Conservation (phyloP, 768 basidiomycete species). For the Suillus weaverae region DNA sequence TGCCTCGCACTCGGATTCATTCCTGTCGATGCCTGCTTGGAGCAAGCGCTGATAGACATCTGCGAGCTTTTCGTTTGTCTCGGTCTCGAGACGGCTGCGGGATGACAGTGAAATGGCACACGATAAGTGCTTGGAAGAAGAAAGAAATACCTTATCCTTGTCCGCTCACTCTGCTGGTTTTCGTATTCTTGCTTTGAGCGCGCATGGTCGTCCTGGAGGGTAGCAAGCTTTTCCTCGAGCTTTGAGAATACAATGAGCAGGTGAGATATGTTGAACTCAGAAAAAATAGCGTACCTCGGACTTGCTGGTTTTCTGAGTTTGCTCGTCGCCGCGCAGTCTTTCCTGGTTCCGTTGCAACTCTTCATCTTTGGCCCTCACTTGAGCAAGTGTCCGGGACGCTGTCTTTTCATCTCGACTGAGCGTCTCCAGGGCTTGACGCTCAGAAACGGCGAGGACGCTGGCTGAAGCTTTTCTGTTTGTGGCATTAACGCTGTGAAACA, state of each 20-base stretch:
- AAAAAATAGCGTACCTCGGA: slow-evolving; percentile 51
- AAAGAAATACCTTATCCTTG: slow-evolving; percentile 65
- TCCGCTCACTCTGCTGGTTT: slow-evolving; percentile 81
- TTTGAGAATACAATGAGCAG: slow-evolving; percentile 11
- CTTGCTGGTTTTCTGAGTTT: slow-evolving; percentile 49
- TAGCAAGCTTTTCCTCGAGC: slow-evolving; percentile 62
- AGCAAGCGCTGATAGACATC: slow-evolving; percentile 80
- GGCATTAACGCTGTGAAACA: background rate
- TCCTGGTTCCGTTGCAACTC: slow-evolving; percentile 58
- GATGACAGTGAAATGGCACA: background rate
- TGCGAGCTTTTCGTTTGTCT: slow-evolving; percentile 89
- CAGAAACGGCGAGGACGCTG: slow-evolving; percentile 76
- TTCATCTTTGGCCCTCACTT: slow-evolving; percentile 69
- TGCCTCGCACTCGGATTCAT: slow-evolving; percentile 81
- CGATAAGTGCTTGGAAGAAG: background rate
- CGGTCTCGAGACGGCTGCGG: slow-evolving; percentile 80
- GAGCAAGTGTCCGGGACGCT: slow-evolving; percentile 56
- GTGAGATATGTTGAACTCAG: background rate
- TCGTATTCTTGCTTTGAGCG: slow-evolving; percentile 76
- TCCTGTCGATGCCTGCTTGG: slow-evolving; percentile 86
- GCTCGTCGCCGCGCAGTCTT: slow-evolving; percentile 56
- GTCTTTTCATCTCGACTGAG: slow-evolving; percentile 84
- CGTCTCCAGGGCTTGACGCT: slow-evolving; percentile 83
- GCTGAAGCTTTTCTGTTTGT: slow-evolving; percentile 70
- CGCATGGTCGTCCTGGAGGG: slow-evolving; percentile 60